A percentile compares a stretch with the other conserved stretches of the same genome.
phyloP scores from a whole-genome alignment of 2,329 filamentous ascomycete genomes.

The Aspergillus persii region DNA sequence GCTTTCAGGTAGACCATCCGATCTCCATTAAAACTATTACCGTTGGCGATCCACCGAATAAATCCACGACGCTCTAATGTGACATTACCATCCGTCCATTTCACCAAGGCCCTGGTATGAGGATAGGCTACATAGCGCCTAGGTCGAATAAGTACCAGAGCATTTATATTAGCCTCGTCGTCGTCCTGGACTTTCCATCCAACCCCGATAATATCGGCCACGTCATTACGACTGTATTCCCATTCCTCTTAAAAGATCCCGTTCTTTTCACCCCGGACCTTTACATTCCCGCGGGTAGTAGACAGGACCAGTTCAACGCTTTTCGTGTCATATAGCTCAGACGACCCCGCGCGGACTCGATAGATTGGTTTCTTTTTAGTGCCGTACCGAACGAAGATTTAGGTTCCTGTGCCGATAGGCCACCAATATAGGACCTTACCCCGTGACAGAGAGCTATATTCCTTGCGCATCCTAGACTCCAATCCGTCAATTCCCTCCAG shows the following conservation, averaged over 20 bases:
- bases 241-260: conserved; percentile 1
- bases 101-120: conserved; percentile 15
- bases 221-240: conserved; percentile 7
- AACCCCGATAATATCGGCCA: conserved; percentile 15
- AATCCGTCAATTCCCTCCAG: background rate
- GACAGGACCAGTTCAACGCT: background rate
- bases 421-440: conserved; percentile 18
- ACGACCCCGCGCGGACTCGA: conserved; percentile 14
- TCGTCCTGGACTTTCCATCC: conserved; percentile 20
- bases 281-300: background rate
- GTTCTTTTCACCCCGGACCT: background rate
- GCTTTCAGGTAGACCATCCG: conserved; percentile 19
- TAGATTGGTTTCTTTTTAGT: conserved; percentile 10
- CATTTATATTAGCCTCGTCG: conserved; percentile 10
- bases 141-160: conserved; percentile 10
- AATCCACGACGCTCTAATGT: conserved; percentile 14
- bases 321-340: conserved; percentile 9
- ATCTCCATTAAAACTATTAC: conserved; percentile 12
- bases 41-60: conserved; percentile 13
- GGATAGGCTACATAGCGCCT: conserved; percentile 7
- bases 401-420: conserved; percentile 14
- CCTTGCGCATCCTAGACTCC: conserved; percentile 29
- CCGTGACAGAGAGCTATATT: conserved; percentile 7
- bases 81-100: conserved; percentile 13
- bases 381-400: conserved; percentile 18